Conservation (phyloP, 2,329 filamentous ascomycete genomes). For the Aspergillus sp. region DNA sequence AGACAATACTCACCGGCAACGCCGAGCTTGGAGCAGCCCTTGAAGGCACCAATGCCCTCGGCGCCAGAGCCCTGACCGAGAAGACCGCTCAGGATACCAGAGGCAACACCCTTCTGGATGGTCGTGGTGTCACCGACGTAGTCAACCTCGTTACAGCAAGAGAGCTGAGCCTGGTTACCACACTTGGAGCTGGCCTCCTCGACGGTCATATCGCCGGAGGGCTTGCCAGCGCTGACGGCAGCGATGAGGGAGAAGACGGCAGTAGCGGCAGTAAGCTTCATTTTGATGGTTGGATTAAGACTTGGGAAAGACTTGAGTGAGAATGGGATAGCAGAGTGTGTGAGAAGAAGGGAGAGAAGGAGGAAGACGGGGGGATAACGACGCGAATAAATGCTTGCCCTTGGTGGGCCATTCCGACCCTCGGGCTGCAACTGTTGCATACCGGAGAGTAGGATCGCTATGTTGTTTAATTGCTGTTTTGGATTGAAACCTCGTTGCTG, state of each 20-base stretch:
- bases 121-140: constrained; percentile 33
- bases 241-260: constrained; percentile 27
- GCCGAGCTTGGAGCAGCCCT: constrained; percentile 41
- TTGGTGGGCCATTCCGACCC: not conserved
- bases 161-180: constrained; percentile 35
- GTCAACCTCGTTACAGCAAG: constrained; percentile 40
- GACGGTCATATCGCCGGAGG: constrained; percentile 30
- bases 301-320: not conserved
- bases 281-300: constrained; percentile 21
- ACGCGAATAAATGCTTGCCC: not conserved
- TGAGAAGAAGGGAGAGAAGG: not conserved
- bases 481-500: not conserved
- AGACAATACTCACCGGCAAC: constrained; percentile 19
- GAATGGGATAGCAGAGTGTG: not conserved
- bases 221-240: constrained; percentile 23
- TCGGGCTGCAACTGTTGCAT: not conserved
- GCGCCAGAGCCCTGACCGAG: constrained; percentile 32
- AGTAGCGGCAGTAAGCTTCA: constrained; percentile 32
- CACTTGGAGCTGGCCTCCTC: constrained; percentile 34
- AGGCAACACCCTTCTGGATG: constrained; percentile 29
- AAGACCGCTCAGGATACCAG: constrained; percentile 31
- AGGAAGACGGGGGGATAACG: not conserved
- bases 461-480: not conserved
- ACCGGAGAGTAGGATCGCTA: not conserved
- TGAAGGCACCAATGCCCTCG: constrained; percentile 35